Percentiles rank a stretch among this genome's conserved stretches.
These are phyloP conservation scores for Theobroma cacao DNA, from an alignment of 345 rosid species.

Conservation along the genomic window DNA sequence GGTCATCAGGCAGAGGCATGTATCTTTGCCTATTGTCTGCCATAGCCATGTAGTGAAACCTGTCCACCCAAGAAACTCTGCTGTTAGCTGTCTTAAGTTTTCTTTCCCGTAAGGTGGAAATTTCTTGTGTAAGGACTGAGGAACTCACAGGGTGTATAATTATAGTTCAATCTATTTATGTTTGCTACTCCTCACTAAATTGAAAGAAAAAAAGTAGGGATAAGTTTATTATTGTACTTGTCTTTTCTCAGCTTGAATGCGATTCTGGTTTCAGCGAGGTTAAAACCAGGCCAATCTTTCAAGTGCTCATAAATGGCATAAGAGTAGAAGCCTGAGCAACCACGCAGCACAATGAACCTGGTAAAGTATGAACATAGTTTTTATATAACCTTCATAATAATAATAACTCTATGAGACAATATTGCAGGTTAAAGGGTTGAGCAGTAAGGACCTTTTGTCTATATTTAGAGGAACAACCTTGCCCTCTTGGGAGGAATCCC, in stretches of 20 bases:
- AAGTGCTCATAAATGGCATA: conserved; percentile 81
- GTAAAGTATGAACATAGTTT: background rate
- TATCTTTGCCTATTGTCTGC: conserved; percentile 73
- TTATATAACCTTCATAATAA: background rate
- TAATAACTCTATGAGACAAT: background rate
- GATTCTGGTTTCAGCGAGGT: conserved; percentile 64
- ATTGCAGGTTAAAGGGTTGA: background rate
- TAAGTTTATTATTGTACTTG: conserved; percentile 28
- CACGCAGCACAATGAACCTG: conserved; percentile 78
- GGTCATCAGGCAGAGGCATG: conserved; percentile 93
- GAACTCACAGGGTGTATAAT: background rate
- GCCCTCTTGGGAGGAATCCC: conserved; percentile 44
- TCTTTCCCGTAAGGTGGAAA: background rate
- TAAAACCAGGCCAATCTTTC: conserved; percentile 82
- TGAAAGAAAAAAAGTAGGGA: background rate
- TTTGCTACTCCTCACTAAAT: background rate
- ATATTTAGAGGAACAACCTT: conserved; percentile 54
- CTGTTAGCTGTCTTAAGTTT: background rate
- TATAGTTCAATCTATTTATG: background rate
- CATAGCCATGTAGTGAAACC: conserved; percentile 84
- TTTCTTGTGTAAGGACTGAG: background rate
- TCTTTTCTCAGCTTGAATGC: conserved; percentile 88
- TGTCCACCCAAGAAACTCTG: conserved; percentile 16
- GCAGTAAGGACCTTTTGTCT: conserved; percentile 53
- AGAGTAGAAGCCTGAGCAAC: conserved; percentile 77